phyloP scores from a whole-genome alignment of 2,329 filamentous ascomycete genomes.

The Fusarium brachygibbosum region DNA sequence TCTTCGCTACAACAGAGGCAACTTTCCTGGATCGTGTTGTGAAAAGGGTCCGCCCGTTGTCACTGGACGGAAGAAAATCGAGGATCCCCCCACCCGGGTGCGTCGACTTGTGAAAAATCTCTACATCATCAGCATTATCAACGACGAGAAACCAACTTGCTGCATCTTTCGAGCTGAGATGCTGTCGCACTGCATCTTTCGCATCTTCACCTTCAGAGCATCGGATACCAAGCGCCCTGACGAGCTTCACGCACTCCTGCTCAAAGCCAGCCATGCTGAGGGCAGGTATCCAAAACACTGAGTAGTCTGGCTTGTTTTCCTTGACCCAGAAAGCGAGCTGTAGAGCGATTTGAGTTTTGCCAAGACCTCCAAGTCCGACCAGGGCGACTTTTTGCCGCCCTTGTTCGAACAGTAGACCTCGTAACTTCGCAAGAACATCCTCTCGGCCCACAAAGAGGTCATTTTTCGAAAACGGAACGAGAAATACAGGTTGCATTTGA shows the following conservation, averaged over 20 bases:
- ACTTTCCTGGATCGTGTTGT: no score
- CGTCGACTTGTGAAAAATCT: no score
- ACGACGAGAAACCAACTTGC: no score
- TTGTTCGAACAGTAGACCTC: neutral
- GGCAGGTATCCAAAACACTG: slow-evolving; percentile 26
- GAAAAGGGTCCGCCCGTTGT: no score
- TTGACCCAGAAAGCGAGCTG: slow-evolving; percentile 20
- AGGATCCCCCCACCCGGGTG: no score
- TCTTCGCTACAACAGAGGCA: no score
- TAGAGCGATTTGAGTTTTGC: slow-evolving; percentile 35
- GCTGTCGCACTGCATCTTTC: no score
- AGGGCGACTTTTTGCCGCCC: slow-evolving; percentile 4
- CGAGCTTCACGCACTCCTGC: neutral
- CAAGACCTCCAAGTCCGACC: slow-evolving; percentile 11
- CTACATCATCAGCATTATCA: no score
- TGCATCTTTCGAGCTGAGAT: no score
- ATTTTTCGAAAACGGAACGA: neutral
- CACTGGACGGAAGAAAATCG: no score
- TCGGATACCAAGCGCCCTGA: no score
- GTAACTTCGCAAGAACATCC: neutral
- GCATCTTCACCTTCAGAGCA: no score
- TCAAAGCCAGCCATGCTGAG: slow-evolving; percentile 19
- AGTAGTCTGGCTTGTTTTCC: slow-evolving; percentile 11
- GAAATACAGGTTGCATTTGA: neutral
- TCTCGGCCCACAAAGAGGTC: neutral